phyloP scores from a whole-genome alignment of 305 asterid species.

The Euphrasia arctica region DNA sequence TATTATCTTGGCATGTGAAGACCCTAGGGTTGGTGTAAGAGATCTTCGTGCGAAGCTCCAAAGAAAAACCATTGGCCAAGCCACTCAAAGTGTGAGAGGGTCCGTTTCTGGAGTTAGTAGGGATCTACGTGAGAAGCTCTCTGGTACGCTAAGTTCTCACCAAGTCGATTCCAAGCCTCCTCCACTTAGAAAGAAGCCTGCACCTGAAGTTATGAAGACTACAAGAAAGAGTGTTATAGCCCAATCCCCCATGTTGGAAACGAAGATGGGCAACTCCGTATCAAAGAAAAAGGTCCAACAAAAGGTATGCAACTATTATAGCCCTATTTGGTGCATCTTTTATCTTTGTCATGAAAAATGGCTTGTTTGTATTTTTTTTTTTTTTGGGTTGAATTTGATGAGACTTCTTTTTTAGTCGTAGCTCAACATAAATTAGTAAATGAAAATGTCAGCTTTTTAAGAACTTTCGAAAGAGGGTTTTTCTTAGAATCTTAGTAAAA shows the following conservation, averaged over 20 bases:
- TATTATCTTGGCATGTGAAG: conserved; percentile 33
- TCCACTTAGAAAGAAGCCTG: conserved; percentile 45
- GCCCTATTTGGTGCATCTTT: background rate
- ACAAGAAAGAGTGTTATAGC: conserved; percentile 61
- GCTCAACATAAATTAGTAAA: too few species aligned
- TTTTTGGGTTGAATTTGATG: too few species aligned
- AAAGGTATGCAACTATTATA: conserved; percentile 43
- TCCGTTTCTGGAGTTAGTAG: conserved; percentile 62
- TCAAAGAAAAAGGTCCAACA: conserved; percentile 64
- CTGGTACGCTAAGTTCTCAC: conserved; percentile 57
- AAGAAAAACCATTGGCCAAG: conserved; percentile 42
- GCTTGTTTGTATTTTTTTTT: too few species aligned
- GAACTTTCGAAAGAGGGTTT: too few species aligned
- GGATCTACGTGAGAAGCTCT: conserved; percentile 94
- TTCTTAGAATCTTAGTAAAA: too few species aligned
- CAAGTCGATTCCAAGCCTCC: conserved; percentile 47
- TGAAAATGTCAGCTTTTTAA: too few species aligned
- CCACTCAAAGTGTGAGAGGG: conserved; percentile 44
- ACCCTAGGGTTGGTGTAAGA: conserved; percentile 54
- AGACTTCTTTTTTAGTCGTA: too few species aligned
- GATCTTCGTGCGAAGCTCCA: conserved; percentile 98
- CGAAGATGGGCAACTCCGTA: conserved; percentile 43
- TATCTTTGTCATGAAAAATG: too few species aligned
- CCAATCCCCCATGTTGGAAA: conserved; percentile 51
- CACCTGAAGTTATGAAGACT: conserved; percentile 59